Evolutionary conservation across 129 eudicot species (phyloP).

Genomic region (Logfia minima): DNA sequence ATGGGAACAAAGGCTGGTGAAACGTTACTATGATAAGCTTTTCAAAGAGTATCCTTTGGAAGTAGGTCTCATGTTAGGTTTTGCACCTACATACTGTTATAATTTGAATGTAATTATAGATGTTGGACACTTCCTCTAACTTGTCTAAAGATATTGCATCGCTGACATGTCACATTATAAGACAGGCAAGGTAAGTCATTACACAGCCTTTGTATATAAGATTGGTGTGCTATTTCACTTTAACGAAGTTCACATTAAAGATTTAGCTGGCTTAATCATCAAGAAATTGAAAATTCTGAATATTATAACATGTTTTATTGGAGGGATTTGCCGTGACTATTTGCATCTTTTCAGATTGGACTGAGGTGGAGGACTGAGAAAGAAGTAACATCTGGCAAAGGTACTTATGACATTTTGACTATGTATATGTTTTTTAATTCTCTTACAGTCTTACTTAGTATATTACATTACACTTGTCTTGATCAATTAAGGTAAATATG

Average conservation of each 20-base stretch:
- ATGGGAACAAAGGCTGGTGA: conserved; percentile 97
- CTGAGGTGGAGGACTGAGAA: conserved; percentile 97
- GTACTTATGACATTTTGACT: conserved; percentile 36
- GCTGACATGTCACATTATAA: conserved; percentile 96
- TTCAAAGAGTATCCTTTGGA: conserved; percentile 94
- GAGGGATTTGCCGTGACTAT: conserved; percentile 10
- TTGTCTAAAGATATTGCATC: conserved; percentile 73
- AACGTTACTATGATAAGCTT: conserved; percentile 96
- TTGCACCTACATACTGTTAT: neutral
- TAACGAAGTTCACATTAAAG: conserved; percentile 17
- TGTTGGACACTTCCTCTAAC: conserved; percentile 35
- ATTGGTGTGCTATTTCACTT: neutral
- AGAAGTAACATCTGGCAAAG: conserved; percentile 97
- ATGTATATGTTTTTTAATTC: conserved; percentile 6
- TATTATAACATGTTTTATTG: neutral
- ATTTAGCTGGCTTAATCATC: neutral
- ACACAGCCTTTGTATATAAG: neutral
- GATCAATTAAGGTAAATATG: neutral
- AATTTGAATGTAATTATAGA: neutral
- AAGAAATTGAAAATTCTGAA: neutral
- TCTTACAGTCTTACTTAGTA: neutral
- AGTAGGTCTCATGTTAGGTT: neutral
- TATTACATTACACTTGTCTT: neutral
- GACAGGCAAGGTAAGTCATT: conserved; percentile 79
- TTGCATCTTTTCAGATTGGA: conserved; percentile 61